A percentile compares a stretch with the other conserved stretches of the same genome.
Evolutionary conservation across 805 yeast genomes (phyloP).

Genomic region (Schwanniomyces sp.): DNA sequence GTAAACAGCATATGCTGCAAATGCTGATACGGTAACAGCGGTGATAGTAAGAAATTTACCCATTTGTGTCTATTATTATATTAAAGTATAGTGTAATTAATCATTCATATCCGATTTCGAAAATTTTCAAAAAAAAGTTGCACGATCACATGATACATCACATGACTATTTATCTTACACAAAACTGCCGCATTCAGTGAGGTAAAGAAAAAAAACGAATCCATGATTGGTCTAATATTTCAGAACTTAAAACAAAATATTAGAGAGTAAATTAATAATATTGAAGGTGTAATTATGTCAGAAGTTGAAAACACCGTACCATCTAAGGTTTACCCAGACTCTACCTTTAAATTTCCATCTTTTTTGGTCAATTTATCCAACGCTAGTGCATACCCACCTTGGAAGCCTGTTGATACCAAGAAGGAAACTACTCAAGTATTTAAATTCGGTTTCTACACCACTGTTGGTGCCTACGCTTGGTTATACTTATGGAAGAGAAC

Average conservation of each 20-base stretch:
- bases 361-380: slow-evolving; percentile 40
- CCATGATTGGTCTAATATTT: slow-evolving; percentile 1
- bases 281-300: slow-evolving; percentile 6
- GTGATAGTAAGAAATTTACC: slow-evolving; percentile 31
- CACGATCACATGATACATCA: slow-evolving; percentile 1
- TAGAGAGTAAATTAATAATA: neutral
- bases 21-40: slow-evolving; percentile 51
- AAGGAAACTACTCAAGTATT: slow-evolving; percentile 49
- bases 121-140: slow-evolving; percentile 3
- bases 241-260: neutral
- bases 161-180: slow-evolving; percentile 1
- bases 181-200: neutral
- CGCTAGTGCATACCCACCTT: slow-evolving; percentile 45
- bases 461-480: slow-evolving; percentile 50
- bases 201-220: slow-evolving; percentile 1
- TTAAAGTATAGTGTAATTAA: neutral
- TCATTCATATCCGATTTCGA: neutral
- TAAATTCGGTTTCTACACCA: slow-evolving; percentile 46
- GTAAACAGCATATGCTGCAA: slow-evolving; percentile 76
- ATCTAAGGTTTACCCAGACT: slow-evolving; percentile 26
- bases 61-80: slow-evolving; percentile 14
- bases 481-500: slow-evolving; percentile 44
- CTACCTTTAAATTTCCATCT: slow-evolving; percentile 41
- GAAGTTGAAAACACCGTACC: slow-evolving; percentile 8
- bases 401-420: slow-evolving; percentile 57